Evolutionary conservation across 164 flowering plant species (phyloP).

Genomic region (Aristolochia californica): DNA sequence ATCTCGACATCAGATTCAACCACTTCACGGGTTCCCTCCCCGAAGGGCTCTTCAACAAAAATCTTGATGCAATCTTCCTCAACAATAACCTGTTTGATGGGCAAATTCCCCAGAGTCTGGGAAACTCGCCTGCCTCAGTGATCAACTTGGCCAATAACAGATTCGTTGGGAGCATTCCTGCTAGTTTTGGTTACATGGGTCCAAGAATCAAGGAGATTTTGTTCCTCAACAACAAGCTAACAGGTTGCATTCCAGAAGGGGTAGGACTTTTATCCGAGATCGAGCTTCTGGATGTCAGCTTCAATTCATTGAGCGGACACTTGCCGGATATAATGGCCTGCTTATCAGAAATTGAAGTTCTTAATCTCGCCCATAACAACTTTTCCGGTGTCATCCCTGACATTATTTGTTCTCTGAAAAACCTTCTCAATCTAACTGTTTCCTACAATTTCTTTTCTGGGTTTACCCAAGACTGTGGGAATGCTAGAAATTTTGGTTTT

Average conservation of each 20-base stretch:
- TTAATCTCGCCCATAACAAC: conserved; percentile 70
- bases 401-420: conserved; percentile 48
- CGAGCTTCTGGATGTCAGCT: conserved; percentile 75
- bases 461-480: conserved; percentile 50
- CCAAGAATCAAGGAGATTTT: conserved; percentile 58
- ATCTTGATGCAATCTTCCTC: conserved; percentile 67
- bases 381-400: conserved; percentile 68
- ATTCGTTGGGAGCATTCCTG: conserved; percentile 55
- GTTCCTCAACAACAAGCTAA: conserved; percentile 67
- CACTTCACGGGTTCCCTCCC: conserved; percentile 64
- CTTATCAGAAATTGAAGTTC: conserved; percentile 48
- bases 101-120: conserved; percentile 53
- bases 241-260: conserved; percentile 88
- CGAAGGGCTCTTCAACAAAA: conserved; percentile 47
- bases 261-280: conserved; percentile 57
- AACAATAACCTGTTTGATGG: conserved; percentile 74
- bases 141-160: conserved; percentile 76
- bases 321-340: conserved; percentile 78
- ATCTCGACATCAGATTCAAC: conserved; percentile 81
- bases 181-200: conserved; percentile 59
- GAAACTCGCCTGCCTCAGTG: conserved; percentile 83
- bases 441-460: conserved; percentile 88
- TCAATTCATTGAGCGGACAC: conserved; percentile 66
- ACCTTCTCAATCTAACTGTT: conserved; percentile 53
- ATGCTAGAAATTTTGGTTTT: conserved; percentile 45